Percentiles rank a stretch among this genome's conserved stretches.
phyloP scores from a whole-genome alignment of 768 basidiomycete species.

The Hypsizygus marmoreus region DNA sequence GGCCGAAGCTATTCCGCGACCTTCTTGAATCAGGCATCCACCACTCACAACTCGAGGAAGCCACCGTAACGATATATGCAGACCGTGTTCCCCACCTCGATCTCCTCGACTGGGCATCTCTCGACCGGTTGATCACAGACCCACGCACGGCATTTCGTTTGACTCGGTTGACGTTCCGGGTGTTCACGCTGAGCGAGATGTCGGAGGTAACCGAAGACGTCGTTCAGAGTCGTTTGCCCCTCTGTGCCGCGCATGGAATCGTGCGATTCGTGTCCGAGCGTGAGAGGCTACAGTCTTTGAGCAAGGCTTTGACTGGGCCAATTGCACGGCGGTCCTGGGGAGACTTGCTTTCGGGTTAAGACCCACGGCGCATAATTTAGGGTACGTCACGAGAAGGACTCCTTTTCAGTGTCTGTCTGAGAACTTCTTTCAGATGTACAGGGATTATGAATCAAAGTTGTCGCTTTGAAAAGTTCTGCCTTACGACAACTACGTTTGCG shows the following conservation, averaged over 20 bases:
- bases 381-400: background rate
- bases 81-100: constrained; percentile 16
- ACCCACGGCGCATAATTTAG: background rate
- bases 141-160: constrained; percentile 11
- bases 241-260: constrained; percentile 12
- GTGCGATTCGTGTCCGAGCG: constrained; percentile 14
- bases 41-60: constrained; percentile 8
- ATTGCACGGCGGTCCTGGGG: constrained; percentile 13
- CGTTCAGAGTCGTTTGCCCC: constrained; percentile 12
- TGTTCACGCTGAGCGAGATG: constrained; percentile 12
- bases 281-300: constrained; percentile 2
- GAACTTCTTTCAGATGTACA: too few species aligned
- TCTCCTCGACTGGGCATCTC: constrained; percentile 15
- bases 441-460: too few species aligned
- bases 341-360: constrained; percentile 6
- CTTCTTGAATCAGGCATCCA: constrained; percentile 6
- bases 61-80: constrained; percentile 13
- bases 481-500: too few species aligned
- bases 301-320: constrained; percentile 6
- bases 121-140: constrained; percentile 10
- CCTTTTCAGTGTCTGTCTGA: background rate
- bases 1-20: constrained; percentile 14
- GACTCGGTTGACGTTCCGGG: constrained; percentile 9
- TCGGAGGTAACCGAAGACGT: constrained; percentile 10
- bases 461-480: too few species aligned